Conservation (phyloP, 2,329 filamentous ascomycete species). For the Colletotrichum tamarilloi region DNA sequence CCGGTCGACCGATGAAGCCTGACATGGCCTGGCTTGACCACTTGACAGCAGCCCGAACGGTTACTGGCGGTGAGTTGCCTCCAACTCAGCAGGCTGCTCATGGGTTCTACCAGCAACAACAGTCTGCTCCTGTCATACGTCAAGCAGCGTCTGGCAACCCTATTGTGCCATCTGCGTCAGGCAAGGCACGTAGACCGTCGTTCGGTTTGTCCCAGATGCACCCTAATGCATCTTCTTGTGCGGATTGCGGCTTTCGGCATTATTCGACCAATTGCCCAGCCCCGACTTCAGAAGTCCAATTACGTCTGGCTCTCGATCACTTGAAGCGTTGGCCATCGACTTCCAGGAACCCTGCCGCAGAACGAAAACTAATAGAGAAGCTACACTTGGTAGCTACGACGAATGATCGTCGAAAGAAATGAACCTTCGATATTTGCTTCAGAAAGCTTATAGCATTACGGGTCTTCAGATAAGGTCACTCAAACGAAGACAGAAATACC, state of each 20-base stretch:
- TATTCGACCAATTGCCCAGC: constrained; percentile 7
- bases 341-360: constrained; percentile 8
- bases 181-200: not conserved
- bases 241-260: constrained; percentile 22
- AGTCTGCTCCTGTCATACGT: not conserved
- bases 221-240: constrained; percentile 20
- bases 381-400: constrained; percentile 11
- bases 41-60: not conserved
- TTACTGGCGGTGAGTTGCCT: not conserved
- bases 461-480: not conserved
- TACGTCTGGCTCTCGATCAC: constrained; percentile 34
- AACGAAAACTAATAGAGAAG: constrained; percentile 16
- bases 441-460: not conserved
- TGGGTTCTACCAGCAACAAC: not conserved
- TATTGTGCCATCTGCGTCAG: not conserved
- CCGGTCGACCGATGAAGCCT: not conserved
- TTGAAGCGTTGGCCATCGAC: constrained; percentile 18
- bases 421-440: not conserved
- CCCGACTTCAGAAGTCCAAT: constrained; percentile 18
- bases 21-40: constrained; percentile 26
- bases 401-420: not conserved
- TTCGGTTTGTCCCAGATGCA: constrained; percentile 13
- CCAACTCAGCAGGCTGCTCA: not conserved
- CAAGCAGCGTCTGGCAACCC: not conserved
- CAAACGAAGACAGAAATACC: not conserved